A percentile compares a stretch with the other conserved stretches of the same genome.
phyloP scores from a whole-genome alignment of 768 basidiomycete genomes.

The Mycena chlorophos region DNA sequence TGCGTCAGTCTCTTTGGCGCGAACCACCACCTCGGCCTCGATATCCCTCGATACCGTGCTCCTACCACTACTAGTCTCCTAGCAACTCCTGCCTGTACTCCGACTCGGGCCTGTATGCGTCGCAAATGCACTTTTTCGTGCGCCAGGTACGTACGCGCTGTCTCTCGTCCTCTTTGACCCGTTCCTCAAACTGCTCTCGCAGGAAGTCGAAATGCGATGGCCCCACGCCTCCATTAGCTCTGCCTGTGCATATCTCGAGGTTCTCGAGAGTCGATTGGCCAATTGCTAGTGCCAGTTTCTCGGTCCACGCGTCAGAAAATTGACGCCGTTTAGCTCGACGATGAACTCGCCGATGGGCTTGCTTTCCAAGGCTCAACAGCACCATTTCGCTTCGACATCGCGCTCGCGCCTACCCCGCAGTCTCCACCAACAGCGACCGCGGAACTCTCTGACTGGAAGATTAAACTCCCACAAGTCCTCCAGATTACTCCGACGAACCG shows the following conservation, averaged over 20 bases:
- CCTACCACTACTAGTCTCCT: too few species aligned
- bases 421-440: background rate
- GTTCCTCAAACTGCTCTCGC: background rate
- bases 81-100: too few species aligned
- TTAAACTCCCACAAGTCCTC: too few species aligned
- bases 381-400: background rate
- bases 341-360: background rate
- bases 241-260: background rate
- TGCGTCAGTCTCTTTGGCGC: too few species aligned
- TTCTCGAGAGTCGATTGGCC: background rate
- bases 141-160: conserved; percentile 1
- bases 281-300: too few species aligned
- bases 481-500: too few species aligned
- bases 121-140: conserved; percentile 4
- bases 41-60: too few species aligned
- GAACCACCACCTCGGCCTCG: too few species aligned
- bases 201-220: too few species aligned
- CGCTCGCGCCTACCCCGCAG: background rate
- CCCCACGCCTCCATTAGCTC: conserved; percentile 2
- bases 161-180: background rate
- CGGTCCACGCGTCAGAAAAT: too few species aligned
- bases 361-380: conserved; percentile 1
- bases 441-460: background rate
- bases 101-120: conserved; percentile 1
- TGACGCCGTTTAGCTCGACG: conserved; percentile 4